These are phyloP conservation scores for Pilaira anomala DNA, from an alignment of 192 early-diverging fungal species.

Conservation along the genomic window DNA sequence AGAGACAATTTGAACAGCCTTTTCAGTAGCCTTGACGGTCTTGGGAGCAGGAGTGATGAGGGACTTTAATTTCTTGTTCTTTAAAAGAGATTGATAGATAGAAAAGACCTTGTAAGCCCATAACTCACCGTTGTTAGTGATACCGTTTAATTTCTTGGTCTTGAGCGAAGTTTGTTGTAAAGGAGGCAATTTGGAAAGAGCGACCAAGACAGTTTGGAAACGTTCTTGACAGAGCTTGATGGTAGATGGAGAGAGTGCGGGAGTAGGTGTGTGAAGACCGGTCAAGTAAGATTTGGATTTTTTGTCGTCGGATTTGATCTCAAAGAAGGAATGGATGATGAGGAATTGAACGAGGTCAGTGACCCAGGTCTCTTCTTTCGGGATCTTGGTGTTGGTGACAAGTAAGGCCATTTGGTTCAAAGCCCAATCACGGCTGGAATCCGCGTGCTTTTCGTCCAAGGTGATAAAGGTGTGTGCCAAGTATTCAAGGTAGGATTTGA, in stretches of 20 bases:
- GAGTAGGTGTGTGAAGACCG: constrained; percentile 35
- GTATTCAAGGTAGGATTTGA: constrained; percentile 70
- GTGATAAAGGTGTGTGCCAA: constrained; percentile 66
- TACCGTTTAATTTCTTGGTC: constrained; percentile 48
- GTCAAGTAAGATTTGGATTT: constrained; percentile 37
- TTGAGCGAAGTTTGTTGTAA: constrained; percentile 31
- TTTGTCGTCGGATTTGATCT: constrained; percentile 46
- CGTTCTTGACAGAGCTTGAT: constrained; percentile 58
- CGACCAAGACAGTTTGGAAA: constrained; percentile 67
- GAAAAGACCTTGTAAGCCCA: constrained; percentile 57
- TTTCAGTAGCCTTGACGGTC: constrained; percentile 38
- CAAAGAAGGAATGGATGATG: constrained; percentile 71
- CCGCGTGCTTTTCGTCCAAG: constrained; percentile 43
- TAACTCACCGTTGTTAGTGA: constrained; percentile 54
- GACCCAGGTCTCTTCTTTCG: constrained; percentile 77
- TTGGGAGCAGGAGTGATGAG: constrained; percentile 39
- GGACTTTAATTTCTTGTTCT: constrained; percentile 36
- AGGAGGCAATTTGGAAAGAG: constrained; percentile 57
- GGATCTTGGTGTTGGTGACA: constrained; percentile 66
- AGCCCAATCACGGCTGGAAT: constrained; percentile 71
- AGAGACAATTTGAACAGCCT: constrained; percentile 35
- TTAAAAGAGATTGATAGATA: constrained; percentile 44
- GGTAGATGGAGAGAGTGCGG: constrained; percentile 53
- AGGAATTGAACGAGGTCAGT: constrained; percentile 63
- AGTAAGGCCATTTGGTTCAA: constrained; percentile 79